Percentiles rank a stretch among this genome's conserved stretches.
phyloP scores from a whole-genome alignment of 2,329 filamentous ascomycete species.

The Xylaria sp. region DNA sequence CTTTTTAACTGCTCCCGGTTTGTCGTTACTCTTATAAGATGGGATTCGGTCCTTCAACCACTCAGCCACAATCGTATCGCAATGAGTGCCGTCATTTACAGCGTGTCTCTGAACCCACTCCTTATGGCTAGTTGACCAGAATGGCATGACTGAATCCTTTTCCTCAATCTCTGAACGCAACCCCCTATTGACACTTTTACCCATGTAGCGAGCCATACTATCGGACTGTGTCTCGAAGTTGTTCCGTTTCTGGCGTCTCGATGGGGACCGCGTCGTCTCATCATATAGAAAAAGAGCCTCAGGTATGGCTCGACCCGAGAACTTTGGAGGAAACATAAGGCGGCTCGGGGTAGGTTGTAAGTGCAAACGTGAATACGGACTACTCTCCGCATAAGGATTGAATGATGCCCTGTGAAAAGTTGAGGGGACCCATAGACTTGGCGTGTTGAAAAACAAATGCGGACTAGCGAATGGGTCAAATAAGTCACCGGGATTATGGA shows the following conservation, averaged over 20 bases:
- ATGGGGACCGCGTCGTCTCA: conserved; percentile 22
- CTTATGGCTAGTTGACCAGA: neutral
- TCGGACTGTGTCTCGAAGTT: conserved; percentile 43
- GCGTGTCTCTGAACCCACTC: conserved; percentile 33
- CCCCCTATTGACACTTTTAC: conserved; percentile 37
- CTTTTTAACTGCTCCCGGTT: no score
- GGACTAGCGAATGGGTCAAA: conserved; percentile 59
- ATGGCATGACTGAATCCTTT: no score
- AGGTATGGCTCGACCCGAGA: conserved; percentile 46
- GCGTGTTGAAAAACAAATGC: conserved; percentile 52
- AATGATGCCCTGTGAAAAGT: conserved; percentile 37
- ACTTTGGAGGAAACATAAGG: conserved; percentile 44
- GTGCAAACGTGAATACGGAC: no score
- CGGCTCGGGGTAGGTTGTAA: conserved; percentile 23
- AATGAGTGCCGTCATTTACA: neutral
- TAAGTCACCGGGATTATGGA: conserved; percentile 42
- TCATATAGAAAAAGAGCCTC: conserved; percentile 46
- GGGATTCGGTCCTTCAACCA: conserved; percentile 26
- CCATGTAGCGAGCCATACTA: conserved; percentile 45
- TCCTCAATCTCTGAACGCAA: no score
- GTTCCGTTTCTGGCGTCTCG: conserved; percentile 30
- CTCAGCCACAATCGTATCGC: conserved; percentile 14
- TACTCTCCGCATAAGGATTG: neutral
- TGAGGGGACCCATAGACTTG: conserved; percentile 43
- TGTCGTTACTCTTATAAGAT: neutral